Percentiles rank a stretch among this genome's conserved stretches.
phyloP scores from a whole-genome alignment of 345 rosid genomes.

The Heritiera fomes region DNA sequence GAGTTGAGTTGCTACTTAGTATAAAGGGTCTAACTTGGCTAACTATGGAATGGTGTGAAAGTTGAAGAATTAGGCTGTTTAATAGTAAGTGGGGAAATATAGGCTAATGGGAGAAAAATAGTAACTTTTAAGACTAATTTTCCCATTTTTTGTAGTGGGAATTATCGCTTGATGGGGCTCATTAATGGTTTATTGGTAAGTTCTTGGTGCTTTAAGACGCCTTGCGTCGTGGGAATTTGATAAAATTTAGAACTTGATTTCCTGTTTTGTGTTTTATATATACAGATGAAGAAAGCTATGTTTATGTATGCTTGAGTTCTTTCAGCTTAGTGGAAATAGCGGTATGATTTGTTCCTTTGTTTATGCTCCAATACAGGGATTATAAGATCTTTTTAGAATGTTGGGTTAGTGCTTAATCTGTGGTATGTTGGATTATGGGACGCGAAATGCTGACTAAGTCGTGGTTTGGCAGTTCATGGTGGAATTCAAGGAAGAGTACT shows the following conservation, averaged over 20 bases:
- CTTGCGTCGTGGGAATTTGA: not conserved
- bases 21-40: not conserved
- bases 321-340: not conserved
- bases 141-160: not conserved
- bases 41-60: not conserved
- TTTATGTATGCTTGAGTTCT: not conserved
- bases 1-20: not conserved
- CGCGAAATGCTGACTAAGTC: conserved; percentile 47
- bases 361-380: conserved; percentile 25
- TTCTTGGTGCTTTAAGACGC: not conserved
- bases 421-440: conserved; percentile 31
- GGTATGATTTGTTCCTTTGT: conserved; percentile 12
- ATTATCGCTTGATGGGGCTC: not conserved
- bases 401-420: conserved; percentile 17
- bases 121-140: not conserved
- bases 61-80: conserved; percentile 8
- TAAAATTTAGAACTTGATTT: not conserved
- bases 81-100: not conserved
- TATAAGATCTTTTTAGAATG: conserved; percentile 12
- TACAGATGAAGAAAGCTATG: not conserved
- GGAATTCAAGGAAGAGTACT: conserved; percentile 39
- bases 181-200: not conserved
- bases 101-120: not conserved
- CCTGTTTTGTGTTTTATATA: not conserved
- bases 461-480: conserved; percentile 51